phyloP scores from a whole-genome alignment of 108 stramenopile species.

The Skeletonema costatum region DNA sequence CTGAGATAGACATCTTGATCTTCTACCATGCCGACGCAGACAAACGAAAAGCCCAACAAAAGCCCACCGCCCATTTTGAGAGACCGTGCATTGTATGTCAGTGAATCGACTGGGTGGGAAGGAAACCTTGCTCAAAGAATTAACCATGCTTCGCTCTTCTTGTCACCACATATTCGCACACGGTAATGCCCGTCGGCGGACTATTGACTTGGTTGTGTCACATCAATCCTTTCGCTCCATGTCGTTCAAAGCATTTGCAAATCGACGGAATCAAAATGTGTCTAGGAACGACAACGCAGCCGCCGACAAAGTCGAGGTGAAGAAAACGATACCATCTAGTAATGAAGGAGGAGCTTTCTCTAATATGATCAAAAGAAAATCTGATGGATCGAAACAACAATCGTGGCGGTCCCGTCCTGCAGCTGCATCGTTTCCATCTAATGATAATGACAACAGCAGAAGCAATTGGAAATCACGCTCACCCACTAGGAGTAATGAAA shows the following conservation, averaged over 20 bases:
- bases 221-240: neutral
- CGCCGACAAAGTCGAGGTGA: neutral
- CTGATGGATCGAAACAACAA: constrained; percentile 2
- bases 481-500: neutral
- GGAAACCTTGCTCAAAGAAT: neutral
- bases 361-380: constrained; percentile 11
- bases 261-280: constrained; percentile 4
- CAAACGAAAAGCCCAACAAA: no score
- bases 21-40: no score
- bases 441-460: constrained; percentile 1
- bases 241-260: constrained; percentile 23
- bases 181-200: neutral
- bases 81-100: no score
- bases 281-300: neutral
- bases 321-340: neutral
- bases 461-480: neutral
- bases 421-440: neutral
- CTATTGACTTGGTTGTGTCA: neutral
- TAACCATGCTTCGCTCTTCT: neutral
- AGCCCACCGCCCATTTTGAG: no score
- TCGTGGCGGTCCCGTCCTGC: constrained; percentile 5
- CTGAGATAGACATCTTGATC: no score
- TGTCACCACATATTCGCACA: neutral
- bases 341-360: constrained; percentile 3
- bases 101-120: neutral